These are phyloP conservation scores for Entomortierella beljakovae DNA, from an alignment of 192 early-diverging fungal genomes.

Conservation along the genomic window DNA sequence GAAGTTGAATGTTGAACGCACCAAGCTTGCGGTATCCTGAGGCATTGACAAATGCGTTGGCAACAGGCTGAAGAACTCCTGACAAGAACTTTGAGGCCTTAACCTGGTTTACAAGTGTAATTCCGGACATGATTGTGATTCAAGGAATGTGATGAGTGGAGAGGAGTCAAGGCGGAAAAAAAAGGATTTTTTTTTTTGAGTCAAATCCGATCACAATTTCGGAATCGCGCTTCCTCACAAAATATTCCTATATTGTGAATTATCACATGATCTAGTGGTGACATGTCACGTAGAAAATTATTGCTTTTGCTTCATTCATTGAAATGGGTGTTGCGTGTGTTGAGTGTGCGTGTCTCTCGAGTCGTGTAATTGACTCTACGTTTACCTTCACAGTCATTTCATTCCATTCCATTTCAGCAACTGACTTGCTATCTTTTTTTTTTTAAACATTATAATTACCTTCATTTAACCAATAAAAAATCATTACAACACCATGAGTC, in stretches of 20 bases:
- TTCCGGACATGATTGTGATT: slow-evolving; percentile 45
- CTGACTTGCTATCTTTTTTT: neutral
- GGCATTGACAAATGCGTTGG: slow-evolving; percentile 73
- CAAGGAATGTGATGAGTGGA: slow-evolving; percentile 1
- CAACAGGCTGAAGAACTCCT: slow-evolving; percentile 66
- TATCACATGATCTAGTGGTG: neutral
- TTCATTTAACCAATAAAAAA: slow-evolving; percentile 9
- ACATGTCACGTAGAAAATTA: no score
- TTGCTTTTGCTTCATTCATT: neutral
- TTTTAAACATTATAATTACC: neutral
- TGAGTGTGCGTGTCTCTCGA: neutral
- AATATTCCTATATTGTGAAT: neutral
- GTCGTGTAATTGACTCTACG: neutral
- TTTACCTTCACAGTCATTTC: neutral
- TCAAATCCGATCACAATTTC: neutral
- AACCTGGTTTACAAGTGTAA: slow-evolving; percentile 62
- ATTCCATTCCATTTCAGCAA: neutral
- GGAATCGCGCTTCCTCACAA: neutral
- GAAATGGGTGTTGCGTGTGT: neutral
- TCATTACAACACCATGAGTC: slow-evolving; percentile 41
- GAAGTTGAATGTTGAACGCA: slow-evolving; percentile 54
- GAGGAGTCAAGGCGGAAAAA: neutral
- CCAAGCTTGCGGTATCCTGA: slow-evolving; percentile 79
- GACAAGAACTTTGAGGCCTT: slow-evolving; percentile 67
- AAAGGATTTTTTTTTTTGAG: neutral